Evolutionary conservation across 2,329 filamentous ascomycete genomes (phyloP).

Genomic region (Fusarium stilboides): DNA sequence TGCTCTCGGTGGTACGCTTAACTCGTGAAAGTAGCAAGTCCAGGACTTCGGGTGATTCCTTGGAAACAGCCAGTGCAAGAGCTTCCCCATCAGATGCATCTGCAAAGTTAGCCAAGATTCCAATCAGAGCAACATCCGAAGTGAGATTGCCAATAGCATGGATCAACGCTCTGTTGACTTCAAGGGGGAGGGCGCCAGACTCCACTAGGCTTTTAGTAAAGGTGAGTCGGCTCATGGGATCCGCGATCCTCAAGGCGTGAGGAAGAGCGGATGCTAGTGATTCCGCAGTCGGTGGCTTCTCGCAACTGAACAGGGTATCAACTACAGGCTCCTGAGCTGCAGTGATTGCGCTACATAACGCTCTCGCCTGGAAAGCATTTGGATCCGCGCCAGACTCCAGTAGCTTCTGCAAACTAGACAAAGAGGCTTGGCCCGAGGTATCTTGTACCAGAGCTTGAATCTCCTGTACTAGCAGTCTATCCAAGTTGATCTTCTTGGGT

Average conservation of each 20-base stretch:
- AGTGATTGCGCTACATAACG: constrained; percentile 66
- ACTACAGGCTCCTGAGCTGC: constrained; percentile 62
- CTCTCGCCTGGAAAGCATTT: constrained; percentile 67
- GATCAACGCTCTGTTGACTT: constrained; percentile 67
- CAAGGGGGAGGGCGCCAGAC: constrained; percentile 62
- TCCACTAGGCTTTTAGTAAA: constrained; percentile 67
- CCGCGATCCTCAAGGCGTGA: constrained; percentile 65
- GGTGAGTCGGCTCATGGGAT: constrained; percentile 66
- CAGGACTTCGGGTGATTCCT: constrained; percentile 62
- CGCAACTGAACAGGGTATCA: constrained; percentile 63
- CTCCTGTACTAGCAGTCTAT: constrained; percentile 65
- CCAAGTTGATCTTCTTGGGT: constrained; percentile 61
- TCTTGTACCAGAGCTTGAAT: constrained; percentile 62
- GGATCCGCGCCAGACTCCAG: constrained; percentile 68
- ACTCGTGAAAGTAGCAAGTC: constrained; percentile 60
- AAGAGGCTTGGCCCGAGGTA: constrained; percentile 55
- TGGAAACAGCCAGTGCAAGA: constrained; percentile 62
- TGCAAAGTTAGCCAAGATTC: constrained; percentile 61
- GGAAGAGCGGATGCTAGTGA: constrained; percentile 67
- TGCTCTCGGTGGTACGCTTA: constrained; percentile 55
- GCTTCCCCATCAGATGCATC: constrained; percentile 67
- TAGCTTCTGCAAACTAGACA: constrained; percentile 63
- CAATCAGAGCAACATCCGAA: constrained; percentile 65
- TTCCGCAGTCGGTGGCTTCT: constrained; percentile 56
- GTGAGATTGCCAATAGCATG: constrained; percentile 65